Percentiles rank a stretch among this genome's conserved stretches.
phyloP scores from a whole-genome alignment of 2,329 filamentous ascomycete genomes.

The Botrytis galanthina region DNA sequence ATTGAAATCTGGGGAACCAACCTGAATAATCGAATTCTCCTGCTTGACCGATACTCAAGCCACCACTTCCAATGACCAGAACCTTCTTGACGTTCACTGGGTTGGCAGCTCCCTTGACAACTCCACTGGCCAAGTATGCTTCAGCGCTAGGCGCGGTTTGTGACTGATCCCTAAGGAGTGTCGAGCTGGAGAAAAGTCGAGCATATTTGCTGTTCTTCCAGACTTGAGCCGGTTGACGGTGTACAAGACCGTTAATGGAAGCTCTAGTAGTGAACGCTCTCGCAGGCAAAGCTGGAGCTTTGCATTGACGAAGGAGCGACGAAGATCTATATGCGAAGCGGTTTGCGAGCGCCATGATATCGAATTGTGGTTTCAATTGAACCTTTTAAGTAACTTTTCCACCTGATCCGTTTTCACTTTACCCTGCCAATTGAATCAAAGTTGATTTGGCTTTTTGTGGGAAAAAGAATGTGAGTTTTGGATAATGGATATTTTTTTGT shows the following conservation, averaged over 20 bases:
- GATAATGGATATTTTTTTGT: slow-evolving; percentile 3
- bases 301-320: slow-evolving; percentile 37
- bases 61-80: slow-evolving; percentile 91
- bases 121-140: slow-evolving; percentile 86
- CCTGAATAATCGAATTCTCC: slow-evolving; percentile 99
- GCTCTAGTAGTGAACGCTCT: slow-evolving; percentile 37
- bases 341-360: slow-evolving; percentile 38
- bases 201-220: slow-evolving; percentile 32
- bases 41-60: slow-evolving; percentile 93
- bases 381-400: slow-evolving; percentile 12
- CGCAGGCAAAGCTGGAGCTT: slow-evolving; percentile 28
- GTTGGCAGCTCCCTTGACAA: slow-evolving; percentile 72
- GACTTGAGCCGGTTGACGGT: slow-evolving; percentile 28
- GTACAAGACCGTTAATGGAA: slow-evolving; percentile 28
- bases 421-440: slow-evolving; percentile 20
- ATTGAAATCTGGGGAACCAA: slow-evolving; percentile 41
- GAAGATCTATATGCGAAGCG: slow-evolving; percentile 36
- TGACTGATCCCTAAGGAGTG: slow-evolving; percentile 38
- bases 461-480: slow-evolving; percentile 18
- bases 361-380: slow-evolving; percentile 30
- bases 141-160: slow-evolving; percentile 77
- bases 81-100: slow-evolving; percentile 94
- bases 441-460: slow-evolving; percentile 4
- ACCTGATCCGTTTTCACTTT: slow-evolving; percentile 24
- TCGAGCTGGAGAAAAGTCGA: slow-evolving; percentile 37